Base-by-base conservation (phyloP, 805 yeast species). In the Suhomyces sp. region DNA sequence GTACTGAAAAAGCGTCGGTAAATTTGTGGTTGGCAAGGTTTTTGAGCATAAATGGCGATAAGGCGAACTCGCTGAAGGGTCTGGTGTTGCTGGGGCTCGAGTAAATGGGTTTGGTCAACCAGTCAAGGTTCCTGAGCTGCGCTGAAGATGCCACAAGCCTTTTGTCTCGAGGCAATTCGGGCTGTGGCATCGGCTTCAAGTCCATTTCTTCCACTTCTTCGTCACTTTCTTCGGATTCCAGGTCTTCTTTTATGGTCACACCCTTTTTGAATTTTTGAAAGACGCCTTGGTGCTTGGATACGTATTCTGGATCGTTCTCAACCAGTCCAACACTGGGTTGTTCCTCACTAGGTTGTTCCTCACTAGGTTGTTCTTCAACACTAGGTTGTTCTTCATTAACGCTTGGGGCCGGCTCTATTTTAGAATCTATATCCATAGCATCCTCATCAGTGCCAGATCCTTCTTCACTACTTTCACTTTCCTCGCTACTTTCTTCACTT, bases 181-280 rank as follows among this genome's bases (percentile, higher is more conserved):
- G 96, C 67, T 90, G 97, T 1, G 98, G 97, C 42, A 93, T 71
- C 17, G 97, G 96, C 5, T 80, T 85, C 41, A 93, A 61, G 44
- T 64, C 71, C 47, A 68, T 68, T 15, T 29, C 23, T 24, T 62
- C 65, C 2, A 58, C 54, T 8, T 53, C 54, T 17, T 63, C 66
- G 17, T 51, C 63, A 24, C 56, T 60, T 8, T 53, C 60, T 10
- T 57, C 64, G 1, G 53, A 44, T 22, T 60, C 64, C 9, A 67
- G 45, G 71, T 77, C 61, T 71, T 78, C 19, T 57, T 54, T 26
- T 68, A 74, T 1, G 55, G 55, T 35, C 17, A 54, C 54, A 36
- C 61, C 57, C 7, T 54, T 57, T 1, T 64, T 61, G 53, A 65
- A 57, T 36, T 58, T 62, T 49, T 50, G 45, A 47, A 67, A 57